Evolutionary conservation across 2,329 filamentous ascomycete species (phyloP), one percentile per base, ranked within the genome.

Genomic region (Sporothrix globosa): DNA sequence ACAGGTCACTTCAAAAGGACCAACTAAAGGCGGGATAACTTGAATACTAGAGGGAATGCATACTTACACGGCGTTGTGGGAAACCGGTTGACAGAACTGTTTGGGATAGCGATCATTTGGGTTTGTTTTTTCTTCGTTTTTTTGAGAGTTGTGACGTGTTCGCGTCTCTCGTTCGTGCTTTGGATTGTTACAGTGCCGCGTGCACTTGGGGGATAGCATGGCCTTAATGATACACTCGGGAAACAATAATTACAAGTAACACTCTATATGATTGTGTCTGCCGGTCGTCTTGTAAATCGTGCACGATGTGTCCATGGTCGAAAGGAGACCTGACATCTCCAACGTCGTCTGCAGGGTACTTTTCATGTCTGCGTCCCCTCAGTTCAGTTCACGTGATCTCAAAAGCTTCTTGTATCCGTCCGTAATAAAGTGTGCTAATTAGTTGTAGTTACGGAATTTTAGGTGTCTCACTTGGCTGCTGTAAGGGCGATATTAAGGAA

Each of bases 11-110:
- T 53, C 19, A 24, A 2, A 6, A 21, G 50, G 50, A 5, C 21
- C 34, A 7, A 34, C 34, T 0, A 34, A 34, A 34, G 34, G 34
- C 34, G 34, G 34, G 34, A 34, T 1, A 6, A 52, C 21, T 13
- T n/a, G 9, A 24, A 54, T 54, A 6, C 17, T 6, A 17, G 66
- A 56, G 19, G 63, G 46, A 39, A 53, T 52, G 46, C 63, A 66
- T 66, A 66, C 44, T 50, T 66, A 50, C 63, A 50, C n/a, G 63
- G 63, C 63, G 63, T 66, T 66, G 9, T n/a, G 61, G 58, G 27
- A 11, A 66, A 30, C 19, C 27, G 52, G 65, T 44, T 30, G 39
- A 30, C 17, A 50, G 65, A 34, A 21, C 30, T 54, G 50, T 30
- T 44, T 67, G 54, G 50, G 61, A 34, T 39, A 52, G 63, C 63